phyloP scores from a whole-genome alignment of 2,329 filamentous ascomycete genomes.

The Fusarium pseudocircinatum region DNA sequence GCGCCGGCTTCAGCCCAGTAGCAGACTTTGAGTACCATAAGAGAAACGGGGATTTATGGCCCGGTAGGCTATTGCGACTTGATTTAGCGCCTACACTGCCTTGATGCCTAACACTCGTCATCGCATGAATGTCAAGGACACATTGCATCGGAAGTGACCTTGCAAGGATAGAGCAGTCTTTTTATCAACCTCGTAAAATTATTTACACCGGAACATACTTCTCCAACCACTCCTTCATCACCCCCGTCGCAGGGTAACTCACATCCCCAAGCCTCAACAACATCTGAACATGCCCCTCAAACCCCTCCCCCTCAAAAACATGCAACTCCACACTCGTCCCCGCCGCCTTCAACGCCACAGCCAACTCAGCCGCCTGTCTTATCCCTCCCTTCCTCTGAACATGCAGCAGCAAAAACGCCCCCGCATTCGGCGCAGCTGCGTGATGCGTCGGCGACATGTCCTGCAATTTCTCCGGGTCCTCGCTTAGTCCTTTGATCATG shows the following conservation, averaged over 20 bases:
- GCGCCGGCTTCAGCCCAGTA: neutral
- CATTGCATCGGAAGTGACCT: rapidly evolving
- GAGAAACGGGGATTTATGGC: neutral
- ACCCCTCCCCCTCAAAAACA: slow-evolving; percentile 3
- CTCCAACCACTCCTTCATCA: neutral
- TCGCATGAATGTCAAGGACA: rapidly evolving
- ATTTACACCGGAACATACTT: neutral
- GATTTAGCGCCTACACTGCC: rapidly evolving
- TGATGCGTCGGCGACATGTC: neutral
- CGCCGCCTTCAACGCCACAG: neutral
- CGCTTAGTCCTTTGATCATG: neutral
- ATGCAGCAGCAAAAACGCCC: neutral
- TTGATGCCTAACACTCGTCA: rapidly evolving
- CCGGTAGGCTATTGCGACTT: neutral
- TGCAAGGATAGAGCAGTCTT: rapidly evolving
- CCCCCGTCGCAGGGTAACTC: neutral
- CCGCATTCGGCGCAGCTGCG: neutral
- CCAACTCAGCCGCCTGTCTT: neutral
- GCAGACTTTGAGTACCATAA: neutral
- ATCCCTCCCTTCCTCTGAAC: neutral
- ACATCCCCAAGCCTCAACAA: neutral
- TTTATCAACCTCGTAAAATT: neutral
- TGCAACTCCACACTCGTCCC: neutral
- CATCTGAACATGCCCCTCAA: slow-evolving; percentile 3
- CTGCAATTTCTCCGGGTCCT: neutral